These are phyloP conservation scores for Mrakiaceae sp. DNA, from an alignment of 1,284 basidiomycete genomes.

Conservation along the genomic window DNA sequence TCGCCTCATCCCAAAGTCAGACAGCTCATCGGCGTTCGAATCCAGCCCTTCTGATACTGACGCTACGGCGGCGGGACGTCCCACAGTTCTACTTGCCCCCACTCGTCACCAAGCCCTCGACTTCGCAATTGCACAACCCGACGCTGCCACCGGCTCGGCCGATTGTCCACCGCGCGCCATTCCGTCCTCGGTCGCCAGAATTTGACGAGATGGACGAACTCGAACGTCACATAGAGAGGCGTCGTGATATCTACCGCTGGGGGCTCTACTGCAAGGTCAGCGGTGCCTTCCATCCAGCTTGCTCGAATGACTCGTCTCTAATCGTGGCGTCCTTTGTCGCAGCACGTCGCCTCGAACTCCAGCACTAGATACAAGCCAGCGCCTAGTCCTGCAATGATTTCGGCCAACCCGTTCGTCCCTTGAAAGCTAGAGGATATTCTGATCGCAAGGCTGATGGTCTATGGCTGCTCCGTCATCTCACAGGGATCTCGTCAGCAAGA, in stretches of 20 bases:
- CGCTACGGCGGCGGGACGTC: too few relatives aligned
- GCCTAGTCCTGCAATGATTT: conserved; percentile 65
- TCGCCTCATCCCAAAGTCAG: conserved; percentile 29
- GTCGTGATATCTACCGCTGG: conserved; percentile 59
- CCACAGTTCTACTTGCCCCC: conserved; percentile 58
- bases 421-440: too few relatives aligned
- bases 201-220: conserved; percentile 47
- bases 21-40: neutral
- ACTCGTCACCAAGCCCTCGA: conserved; percentile 43
- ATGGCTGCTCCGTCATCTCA: neutral
- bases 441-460: neutral
- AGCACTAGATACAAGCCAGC: conserved; percentile 69
- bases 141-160: conserved; percentile 10
- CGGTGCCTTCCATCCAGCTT: conserved; percentile 13
- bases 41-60: neutral
- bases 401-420: conserved; percentile 52
- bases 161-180: neutral
- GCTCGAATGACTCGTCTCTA: neutral
- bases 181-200: too few relatives aligned
- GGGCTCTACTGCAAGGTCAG: conserved; percentile 61
- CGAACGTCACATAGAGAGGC: conserved; percentile 48
- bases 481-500: conserved; percentile 40
- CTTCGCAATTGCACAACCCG: conserved; percentile 26
- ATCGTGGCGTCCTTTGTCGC: neutral
- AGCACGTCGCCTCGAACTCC: conserved; percentile 78